These are phyloP conservation scores for Sordariomycetes sp. DNA, from an alignment of 2,329 filamentous ascomycete genomes.

Conservation along the genomic window DNA sequence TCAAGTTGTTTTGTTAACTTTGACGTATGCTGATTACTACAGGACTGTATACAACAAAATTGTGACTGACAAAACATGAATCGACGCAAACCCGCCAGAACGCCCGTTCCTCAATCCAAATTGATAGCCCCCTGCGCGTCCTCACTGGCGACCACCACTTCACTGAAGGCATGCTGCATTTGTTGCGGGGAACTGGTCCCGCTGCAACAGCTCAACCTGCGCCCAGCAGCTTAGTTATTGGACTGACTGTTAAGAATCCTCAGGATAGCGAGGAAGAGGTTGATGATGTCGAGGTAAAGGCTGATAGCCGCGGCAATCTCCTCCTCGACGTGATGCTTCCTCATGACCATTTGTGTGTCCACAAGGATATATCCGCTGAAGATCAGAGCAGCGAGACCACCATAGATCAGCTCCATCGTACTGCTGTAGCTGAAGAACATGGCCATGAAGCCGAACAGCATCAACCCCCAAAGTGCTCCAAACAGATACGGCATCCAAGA, in stretches of 20 bases:
- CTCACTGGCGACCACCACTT: too few species aligned
- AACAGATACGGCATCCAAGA: slow-evolving; percentile 95
- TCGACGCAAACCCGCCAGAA: too few species aligned
- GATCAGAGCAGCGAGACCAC: slow-evolving; percentile 70
- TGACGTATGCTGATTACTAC: too few species aligned
- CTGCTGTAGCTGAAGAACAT: slow-evolving; percentile 80
- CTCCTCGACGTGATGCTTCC: slow-evolving; percentile 95
- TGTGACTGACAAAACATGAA: too few species aligned
- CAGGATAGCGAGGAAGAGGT: slow-evolving; percentile 91
- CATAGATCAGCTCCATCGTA: slow-evolving; percentile 78
- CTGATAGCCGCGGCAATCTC: slow-evolving; percentile 94
- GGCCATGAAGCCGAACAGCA: slow-evolving; percentile 89
- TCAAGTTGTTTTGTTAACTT: too few species aligned
- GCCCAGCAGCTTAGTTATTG: slow-evolving; percentile 79
- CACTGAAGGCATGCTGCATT: too few species aligned
- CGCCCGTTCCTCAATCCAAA: too few species aligned
- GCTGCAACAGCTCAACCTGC: too few species aligned
- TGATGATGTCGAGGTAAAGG: slow-evolving; percentile 92
- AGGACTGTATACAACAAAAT: too few species aligned
- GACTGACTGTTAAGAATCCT: slow-evolving; percentile 93
- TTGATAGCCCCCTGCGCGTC: too few species aligned
- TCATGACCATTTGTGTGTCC: slow-evolving; percentile 91
- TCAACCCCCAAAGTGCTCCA: slow-evolving; percentile 77
- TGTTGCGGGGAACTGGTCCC: too few species aligned
- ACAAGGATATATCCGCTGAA: slow-evolving; percentile 94